Evolutionary conservation across 2,329 filamentous ascomycete genomes (phyloP), one percentile per base, ranked within the genome.

Genomic region (Didymella pinodella): DNA sequence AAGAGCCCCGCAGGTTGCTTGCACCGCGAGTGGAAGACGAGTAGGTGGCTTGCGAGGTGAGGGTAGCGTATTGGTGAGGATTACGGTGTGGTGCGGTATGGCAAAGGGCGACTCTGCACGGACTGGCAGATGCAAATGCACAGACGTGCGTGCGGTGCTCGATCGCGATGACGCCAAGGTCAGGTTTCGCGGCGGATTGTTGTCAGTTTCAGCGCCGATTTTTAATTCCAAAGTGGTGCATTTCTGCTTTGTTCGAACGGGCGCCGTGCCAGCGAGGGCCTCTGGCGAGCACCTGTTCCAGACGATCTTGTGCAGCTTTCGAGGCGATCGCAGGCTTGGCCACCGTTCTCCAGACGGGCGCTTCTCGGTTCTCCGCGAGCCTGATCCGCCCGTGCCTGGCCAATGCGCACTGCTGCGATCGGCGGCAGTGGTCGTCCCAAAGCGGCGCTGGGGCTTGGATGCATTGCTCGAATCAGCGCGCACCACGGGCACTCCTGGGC

Each of bases 91-190:
- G 64, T 47, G 50, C 48, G 50, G 43, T 47, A 61, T 59, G 66
- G 57, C 63, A 55, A 61, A 36, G 58, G 45, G 48, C 41, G 51
- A 45, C 56, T 40, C 36, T 53, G 65, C 64, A 65, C 66, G 66
- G 70, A 72, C 51, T 46, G 38, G 32, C 38, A 40, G n/a, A 63
- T 61, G 32, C 38, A 40, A 20, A 63, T 61, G 65, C 64, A 65
- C 57, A 66, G 62, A 55, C 52, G 28, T 46, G 43, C 31, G 41
- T 43, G 41, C 32, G 38, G n/a, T 18, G 48, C 28, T 40, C 50
- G 69, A 74, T 75, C 63, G 65, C 61, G 70, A 73, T 75, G 57
- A 56, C 53, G 69, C 67, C 71, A 72, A 70, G 66, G 45, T 29
- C 48, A 32, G 32, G 58, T 59, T 43, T 57, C 44, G 38, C n/a